These are phyloP conservation scores for Inga oerstediana DNA, from an alignment of 306 rosid species.

Conservation along the genomic window DNA sequence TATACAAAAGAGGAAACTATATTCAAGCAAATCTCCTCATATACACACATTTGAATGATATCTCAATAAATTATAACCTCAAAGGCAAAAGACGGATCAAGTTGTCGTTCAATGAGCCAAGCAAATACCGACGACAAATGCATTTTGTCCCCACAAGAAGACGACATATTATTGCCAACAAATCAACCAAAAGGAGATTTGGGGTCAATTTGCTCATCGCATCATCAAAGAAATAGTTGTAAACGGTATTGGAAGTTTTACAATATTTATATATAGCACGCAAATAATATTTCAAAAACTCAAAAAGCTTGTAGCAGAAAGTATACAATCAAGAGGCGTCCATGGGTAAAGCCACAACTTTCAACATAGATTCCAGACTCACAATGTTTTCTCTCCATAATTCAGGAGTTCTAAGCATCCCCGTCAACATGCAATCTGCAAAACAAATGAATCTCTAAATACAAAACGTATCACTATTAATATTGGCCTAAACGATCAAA, in stretches of 20 bases:
- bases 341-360: background rate
- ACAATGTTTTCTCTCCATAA: slow-evolving; percentile 3
- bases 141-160: background rate
- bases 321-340: background rate
- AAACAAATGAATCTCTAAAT: background rate
- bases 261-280: background rate
- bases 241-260: background rate
- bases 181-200: background rate
- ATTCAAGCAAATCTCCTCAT: background rate
- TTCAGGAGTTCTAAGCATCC: slow-evolving; percentile 8
- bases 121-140: background rate
- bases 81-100: background rate
- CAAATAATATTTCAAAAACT: background rate
- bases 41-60: background rate
- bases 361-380: slow-evolving; percentile 16
- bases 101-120: background rate
- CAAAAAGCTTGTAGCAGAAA: background rate
- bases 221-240: background rate
- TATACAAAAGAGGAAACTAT: background rate
- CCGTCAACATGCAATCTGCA: slow-evolving; percentile 4
- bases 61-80: background rate
- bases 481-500: background rate
- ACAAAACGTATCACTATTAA: background rate
- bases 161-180: background rate
- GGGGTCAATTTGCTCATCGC: background rate